Percentiles rank a stretch among this genome's conserved stretches.
Conservation (phyloP, 2,329 filamentous ascomycete species). For the Nemania diffusa region DNA sequence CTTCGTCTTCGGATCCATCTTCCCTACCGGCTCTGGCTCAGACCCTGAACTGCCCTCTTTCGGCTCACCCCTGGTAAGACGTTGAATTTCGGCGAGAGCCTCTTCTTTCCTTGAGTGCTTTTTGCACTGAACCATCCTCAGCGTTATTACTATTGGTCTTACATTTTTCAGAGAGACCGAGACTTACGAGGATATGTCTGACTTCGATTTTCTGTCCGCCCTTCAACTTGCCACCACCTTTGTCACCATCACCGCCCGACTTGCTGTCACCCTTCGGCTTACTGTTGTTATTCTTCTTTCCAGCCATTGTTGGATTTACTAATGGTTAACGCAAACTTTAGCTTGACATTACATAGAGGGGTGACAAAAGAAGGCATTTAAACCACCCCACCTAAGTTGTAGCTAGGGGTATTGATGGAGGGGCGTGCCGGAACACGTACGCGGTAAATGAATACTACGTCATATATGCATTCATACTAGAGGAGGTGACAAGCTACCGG, state of each 20-base stretch:
- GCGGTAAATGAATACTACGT: slow-evolving; percentile 5
- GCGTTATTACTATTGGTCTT: background rate
- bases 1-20: slow-evolving; percentile 59
- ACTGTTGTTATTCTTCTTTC: slow-evolving; percentile 43
- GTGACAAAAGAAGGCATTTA: slow-evolving; percentile 1
- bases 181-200: slow-evolving; percentile 39
- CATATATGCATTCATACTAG: background rate
- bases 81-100: slow-evolving; percentile 71
- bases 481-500: background rate
- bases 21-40: slow-evolving; percentile 46
- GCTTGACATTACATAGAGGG: background rate
- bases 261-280: slow-evolving; percentile 39
- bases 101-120: slow-evolving; percentile 84
- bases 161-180: background rate
- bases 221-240: slow-evolving; percentile 38
- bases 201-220: slow-evolving; percentile 37
- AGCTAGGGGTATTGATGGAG: background rate
- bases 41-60: slow-evolving; percentile 25
- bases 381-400: slow-evolving; percentile 20
- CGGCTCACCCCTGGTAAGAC: slow-evolving; percentile 33
- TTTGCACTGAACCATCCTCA: slow-evolving; percentile 63
- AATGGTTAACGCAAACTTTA: background rate
- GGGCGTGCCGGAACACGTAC: background rate
- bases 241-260: slow-evolving; percentile 33
- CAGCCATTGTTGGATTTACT: slow-evolving; percentile 33